Evolutionary conservation across 805 yeast genomes (phyloP).

Genomic region (Nakazawaea siamensis): DNA sequence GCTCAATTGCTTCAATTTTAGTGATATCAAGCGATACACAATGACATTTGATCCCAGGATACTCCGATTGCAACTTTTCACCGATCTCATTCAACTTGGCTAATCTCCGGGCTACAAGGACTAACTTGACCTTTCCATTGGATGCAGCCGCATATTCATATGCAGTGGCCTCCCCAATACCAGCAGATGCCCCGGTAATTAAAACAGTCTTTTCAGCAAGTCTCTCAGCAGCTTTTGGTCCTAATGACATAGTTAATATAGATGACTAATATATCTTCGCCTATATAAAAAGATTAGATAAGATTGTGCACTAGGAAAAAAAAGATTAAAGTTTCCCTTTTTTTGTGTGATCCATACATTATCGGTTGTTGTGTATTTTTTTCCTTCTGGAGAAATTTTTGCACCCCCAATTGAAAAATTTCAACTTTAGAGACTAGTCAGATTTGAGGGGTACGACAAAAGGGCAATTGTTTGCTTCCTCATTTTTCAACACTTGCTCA

Average conservation of each 20-base stretch:
- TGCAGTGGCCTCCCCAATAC: constrained; percentile 93
- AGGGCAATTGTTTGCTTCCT: too few species aligned
- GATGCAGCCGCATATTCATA: constrained; percentile 67
- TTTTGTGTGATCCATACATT: too few species aligned
- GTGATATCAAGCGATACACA: constrained; percentile 30
- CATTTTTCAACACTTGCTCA: too few species aligned
- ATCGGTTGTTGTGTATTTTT: too few species aligned
- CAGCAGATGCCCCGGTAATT: constrained; percentile 96
- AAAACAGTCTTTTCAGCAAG: constrained; percentile 71
- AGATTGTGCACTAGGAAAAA: too few species aligned
- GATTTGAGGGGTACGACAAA: too few species aligned
- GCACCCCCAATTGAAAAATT: too few species aligned
- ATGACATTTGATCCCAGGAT: constrained; percentile 24
- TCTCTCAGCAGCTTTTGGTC: constrained; percentile 69
- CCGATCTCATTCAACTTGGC: constrained; percentile 34
- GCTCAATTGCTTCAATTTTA: constrained; percentile 36
- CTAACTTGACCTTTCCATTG: constrained; percentile 38
- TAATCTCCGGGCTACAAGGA: constrained; percentile 45
- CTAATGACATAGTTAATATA: constrained; percentile 45
- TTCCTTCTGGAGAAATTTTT: too few species aligned
- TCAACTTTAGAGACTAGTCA: too few species aligned
- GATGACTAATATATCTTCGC: too few species aligned
- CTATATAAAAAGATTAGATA: too few species aligned
- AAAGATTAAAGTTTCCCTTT: too few species aligned
- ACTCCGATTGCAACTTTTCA: constrained; percentile 25